Conservation (phyloP, 495 filamentous ascomycete genomes). For the Neurospora sp. region DNA sequence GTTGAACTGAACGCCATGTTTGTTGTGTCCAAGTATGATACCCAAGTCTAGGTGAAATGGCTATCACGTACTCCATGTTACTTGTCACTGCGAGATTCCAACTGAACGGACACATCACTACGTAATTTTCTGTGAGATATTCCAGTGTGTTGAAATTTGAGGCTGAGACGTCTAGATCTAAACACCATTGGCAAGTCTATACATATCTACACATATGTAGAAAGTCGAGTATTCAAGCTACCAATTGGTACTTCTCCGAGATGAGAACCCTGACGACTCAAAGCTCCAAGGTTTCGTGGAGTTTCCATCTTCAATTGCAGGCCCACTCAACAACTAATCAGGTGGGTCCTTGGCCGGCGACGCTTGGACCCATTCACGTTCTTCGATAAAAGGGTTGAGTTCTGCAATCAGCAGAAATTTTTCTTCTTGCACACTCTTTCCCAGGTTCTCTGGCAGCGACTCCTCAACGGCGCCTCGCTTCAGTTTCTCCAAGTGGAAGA, state of each 20-base stretch:
- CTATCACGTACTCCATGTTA: neutral
- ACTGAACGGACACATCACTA: neutral
- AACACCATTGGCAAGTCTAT: neutral
- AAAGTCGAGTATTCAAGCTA: neutral
- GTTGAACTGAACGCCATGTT: slow-evolving; percentile 26
- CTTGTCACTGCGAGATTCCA: neutral
- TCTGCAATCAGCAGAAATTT: neutral
- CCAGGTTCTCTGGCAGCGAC: neutral
- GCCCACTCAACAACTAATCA: neutral
- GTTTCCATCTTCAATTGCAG: neutral
- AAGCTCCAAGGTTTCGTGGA: neutral
- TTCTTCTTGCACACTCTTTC: neutral
- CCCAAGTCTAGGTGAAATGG: slow-evolving; percentile 7
- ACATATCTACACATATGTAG: neutral
- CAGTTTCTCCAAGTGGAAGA: neutral
- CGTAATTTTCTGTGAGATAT: neutral
- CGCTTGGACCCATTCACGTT: neutral
- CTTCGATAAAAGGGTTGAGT: neutral
- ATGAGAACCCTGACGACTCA: neutral
- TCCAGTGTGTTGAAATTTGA: neutral
- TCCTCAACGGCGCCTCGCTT: neutral
- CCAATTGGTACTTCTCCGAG: neutral
- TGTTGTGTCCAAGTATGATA: slow-evolving; percentile 15
- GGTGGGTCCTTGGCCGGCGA: neutral
- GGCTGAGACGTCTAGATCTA: neutral